Conservation (phyloP, 2,329 filamentous ascomycete genomes). For the Waltergamsia citrina region DNA sequence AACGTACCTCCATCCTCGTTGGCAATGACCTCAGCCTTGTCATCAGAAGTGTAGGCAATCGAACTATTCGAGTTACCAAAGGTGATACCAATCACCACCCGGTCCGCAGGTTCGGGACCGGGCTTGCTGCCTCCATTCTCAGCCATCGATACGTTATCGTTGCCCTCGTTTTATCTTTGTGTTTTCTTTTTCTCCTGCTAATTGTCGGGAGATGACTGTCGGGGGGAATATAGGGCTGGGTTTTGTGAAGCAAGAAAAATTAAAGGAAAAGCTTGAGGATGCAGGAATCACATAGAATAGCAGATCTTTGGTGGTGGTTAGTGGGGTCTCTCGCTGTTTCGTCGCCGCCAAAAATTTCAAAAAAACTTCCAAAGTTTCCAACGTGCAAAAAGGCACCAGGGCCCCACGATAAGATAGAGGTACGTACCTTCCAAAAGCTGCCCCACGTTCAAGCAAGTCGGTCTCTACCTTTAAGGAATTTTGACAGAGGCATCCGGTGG, state of each 20-base stretch:
- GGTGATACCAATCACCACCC: constrained; percentile 82
- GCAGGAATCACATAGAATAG: too few species aligned
- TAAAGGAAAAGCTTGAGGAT: too few species aligned
- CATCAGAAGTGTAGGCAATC: constrained; percentile 86
- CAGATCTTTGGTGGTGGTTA: too few species aligned
- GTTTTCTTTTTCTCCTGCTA: too few species aligned
- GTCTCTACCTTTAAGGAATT: neutral
- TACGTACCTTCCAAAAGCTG: neutral
- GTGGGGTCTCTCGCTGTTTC: too few species aligned
- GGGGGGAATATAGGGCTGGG: too few species aligned
- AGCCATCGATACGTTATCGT: constrained; percentile 34
- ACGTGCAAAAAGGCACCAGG: too few species aligned
- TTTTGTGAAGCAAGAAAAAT: too few species aligned
- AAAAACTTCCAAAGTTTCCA: too few species aligned
- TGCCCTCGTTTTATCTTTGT: neutral
- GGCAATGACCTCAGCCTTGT: constrained; percentile 94
- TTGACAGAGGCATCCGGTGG: neutral
- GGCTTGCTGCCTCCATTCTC: constrained; percentile 33
- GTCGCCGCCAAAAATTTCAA: too few species aligned
- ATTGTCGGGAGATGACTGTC: too few species aligned
- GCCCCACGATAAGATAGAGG: neutral
- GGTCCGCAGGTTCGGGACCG: constrained; percentile 44
- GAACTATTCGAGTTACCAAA: constrained; percentile 99
- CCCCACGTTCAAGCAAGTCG: too few species aligned
- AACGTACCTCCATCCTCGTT: constrained; percentile 90